A percentile compares a stretch with the other conserved stretches of the same genome.
phyloP scores from a whole-genome alignment of 1,284 basidiomycete species.

The Wolfiporia cocos region DNA sequence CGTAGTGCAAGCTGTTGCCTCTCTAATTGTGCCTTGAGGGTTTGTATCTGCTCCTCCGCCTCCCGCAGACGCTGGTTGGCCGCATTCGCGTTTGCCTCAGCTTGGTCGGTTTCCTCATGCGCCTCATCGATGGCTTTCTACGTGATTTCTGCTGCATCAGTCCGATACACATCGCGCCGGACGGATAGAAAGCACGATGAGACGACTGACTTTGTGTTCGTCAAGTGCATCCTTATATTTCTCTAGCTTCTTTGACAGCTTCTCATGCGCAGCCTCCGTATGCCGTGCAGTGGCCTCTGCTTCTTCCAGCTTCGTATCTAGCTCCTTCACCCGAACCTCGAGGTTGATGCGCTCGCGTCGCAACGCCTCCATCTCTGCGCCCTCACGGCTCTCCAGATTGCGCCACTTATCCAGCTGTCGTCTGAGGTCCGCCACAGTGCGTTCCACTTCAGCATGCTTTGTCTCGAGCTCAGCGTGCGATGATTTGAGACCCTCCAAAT shows the following conservation, averaged over 20 bases:
- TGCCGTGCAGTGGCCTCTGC: slow-evolving; percentile 23
- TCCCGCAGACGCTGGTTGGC: slow-evolving; percentile 26
- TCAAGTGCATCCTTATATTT: slow-evolving; percentile 18
- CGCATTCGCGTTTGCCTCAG: slow-evolving; percentile 25
- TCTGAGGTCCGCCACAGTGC: slow-evolving; percentile 46
- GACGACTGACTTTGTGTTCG: slow-evolving; percentile 12
- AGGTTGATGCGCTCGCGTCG: slow-evolving; percentile 51
- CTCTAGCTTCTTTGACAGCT: slow-evolving; percentile 18
- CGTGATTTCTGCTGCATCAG: neutral
- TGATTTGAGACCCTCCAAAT: slow-evolving; percentile 50
- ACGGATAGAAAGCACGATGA: neutral
- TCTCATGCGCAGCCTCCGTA: slow-evolving; percentile 17
- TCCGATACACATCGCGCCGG: neutral
- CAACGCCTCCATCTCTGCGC: slow-evolving; percentile 46
- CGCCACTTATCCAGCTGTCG: slow-evolving; percentile 66
- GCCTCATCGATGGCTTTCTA: slow-evolving; percentile 30
- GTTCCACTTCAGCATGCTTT: slow-evolving; percentile 48
- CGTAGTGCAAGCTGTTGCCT: slow-evolving; percentile 15
- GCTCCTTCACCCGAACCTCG: slow-evolving; percentile 45
- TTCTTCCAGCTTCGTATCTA: slow-evolving; percentile 39
- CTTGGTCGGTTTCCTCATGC: slow-evolving; percentile 23
- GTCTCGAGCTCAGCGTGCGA: slow-evolving; percentile 48
- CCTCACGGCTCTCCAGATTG: slow-evolving; percentile 56
- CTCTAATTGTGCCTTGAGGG: slow-evolving; percentile 37
- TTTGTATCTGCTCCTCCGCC: slow-evolving; percentile 34